phyloP scores from a whole-genome alignment of 306 rosid species.

The Malus asiatica region DNA sequence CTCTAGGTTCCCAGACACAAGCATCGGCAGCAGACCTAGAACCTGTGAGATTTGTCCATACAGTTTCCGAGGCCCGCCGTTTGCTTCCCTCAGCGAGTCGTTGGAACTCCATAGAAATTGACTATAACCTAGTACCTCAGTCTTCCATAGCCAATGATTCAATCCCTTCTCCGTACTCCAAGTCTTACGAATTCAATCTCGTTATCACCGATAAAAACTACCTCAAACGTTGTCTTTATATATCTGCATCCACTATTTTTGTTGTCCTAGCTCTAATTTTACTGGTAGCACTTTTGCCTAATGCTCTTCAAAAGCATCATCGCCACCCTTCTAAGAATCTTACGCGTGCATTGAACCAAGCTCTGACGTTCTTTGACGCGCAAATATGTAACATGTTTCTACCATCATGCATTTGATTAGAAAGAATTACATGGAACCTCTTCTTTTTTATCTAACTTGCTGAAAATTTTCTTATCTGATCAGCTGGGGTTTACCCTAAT shows the following conservation, averaged over 20 bases:
- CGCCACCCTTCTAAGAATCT: constrained; percentile 40
- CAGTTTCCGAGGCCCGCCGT: constrained; percentile 44
- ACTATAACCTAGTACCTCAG: constrained; percentile 28
- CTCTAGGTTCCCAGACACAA: background rate
- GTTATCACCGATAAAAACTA: constrained; percentile 39
- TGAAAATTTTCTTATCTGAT: background rate
- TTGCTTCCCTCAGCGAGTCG: constrained; percentile 55
- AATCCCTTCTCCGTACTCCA: constrained; percentile 41
- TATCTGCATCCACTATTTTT: constrained; percentile 16
- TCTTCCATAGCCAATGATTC: constrained; percentile 41
- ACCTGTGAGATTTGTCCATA: constrained; percentile 30
- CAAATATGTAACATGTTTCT: constrained; percentile 49
- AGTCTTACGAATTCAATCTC: constrained; percentile 47
- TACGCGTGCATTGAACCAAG: constrained; percentile 56
- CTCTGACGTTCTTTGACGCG: constrained; percentile 72
- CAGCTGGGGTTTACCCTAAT: constrained; percentile 67
- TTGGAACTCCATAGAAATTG: constrained; percentile 40
- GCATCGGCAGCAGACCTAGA: constrained; percentile 18
- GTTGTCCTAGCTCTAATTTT: constrained; percentile 32
- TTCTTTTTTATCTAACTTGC: background rate
- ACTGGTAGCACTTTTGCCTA: constrained; percentile 36
- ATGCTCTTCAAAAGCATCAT: constrained; percentile 17
- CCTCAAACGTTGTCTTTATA: constrained; percentile 37
- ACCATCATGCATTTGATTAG: background rate
- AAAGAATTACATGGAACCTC: background rate